Percentiles rank a stretch among this genome's conserved stretches.
Conservation (phyloP, 2,329 filamentous ascomycete genomes). For the Diaporthe australafricana region DNA sequence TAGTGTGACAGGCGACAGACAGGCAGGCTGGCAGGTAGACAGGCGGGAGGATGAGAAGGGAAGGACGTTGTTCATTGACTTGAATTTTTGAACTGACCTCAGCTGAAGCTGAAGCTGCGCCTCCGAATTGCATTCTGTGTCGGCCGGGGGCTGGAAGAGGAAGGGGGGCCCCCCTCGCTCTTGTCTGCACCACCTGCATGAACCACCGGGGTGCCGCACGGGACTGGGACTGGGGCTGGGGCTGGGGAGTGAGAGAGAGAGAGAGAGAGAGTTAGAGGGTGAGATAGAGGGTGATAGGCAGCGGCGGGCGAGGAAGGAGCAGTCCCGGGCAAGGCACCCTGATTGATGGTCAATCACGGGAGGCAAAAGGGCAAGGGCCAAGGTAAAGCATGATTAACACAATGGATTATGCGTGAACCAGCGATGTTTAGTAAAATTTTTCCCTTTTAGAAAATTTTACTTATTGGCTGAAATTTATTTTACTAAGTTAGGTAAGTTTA, state of each 20-base stretch:
- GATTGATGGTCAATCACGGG: too few relatives aligned
- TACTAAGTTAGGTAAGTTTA: background rate
- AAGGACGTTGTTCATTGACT: slow-evolving; percentile 3
- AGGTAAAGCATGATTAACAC: slow-evolving; percentile 16
- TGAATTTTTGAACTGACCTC: background rate
- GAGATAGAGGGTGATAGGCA: background rate
- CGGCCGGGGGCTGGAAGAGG: background rate
- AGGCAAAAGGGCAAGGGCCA: background rate
- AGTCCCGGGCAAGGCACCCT: background rate
- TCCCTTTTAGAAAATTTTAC: too few relatives aligned
- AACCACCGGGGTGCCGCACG: slow-evolving; percentile 26
- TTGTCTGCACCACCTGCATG: slow-evolving; percentile 19
- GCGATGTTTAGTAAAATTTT: too few relatives aligned
- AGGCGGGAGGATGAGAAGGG: background rate
- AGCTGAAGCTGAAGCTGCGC: slow-evolving; percentile 22
- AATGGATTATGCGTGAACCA: slow-evolving; percentile 21
- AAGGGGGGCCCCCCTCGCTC: background rate
- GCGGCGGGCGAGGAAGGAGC: background rate
- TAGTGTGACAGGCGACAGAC: slow-evolving; percentile 2
- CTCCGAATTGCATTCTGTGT: slow-evolving; percentile 4
- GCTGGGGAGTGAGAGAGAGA: background rate
- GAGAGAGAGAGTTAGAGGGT: background rate
- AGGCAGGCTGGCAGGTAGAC: background rate
- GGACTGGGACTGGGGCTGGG: slow-evolving; percentile 10
- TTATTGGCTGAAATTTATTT: too few relatives aligned